Evolutionary conservation across 1,284 basidiomycete genomes (phyloP), one percentile per base, ranked within the genome.

Genomic region (Hortiboletus rubellus): DNA sequence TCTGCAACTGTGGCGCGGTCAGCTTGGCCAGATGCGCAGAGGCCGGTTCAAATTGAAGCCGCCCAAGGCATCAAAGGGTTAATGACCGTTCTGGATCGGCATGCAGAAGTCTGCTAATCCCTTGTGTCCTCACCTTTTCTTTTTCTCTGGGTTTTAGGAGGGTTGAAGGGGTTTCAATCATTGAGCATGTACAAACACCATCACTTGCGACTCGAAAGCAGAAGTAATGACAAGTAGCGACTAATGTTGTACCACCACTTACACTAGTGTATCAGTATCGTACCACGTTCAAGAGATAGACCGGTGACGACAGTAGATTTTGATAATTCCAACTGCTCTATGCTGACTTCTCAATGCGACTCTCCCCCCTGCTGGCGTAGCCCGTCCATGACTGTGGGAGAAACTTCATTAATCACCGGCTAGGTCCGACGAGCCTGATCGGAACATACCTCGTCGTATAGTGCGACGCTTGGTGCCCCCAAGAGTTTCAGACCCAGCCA

Each of bases 401-500:
- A 54, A 31, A 27, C 41, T 52, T 63, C 47, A 54, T 72, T 60
- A 58, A 67, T 60, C 54, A 47, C 46, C 42, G 54, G 44, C 37
- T n/a, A 41, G 22, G 45, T 46, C 5, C 27, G 27, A 27, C 46
- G 55, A 50, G 37, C 47, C 33, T 46, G 53, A 65, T 52, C 45
- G 45, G 58, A 38, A 65, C 84, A 59, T 63, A 91, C 90, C 82
- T 96, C 94, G 63, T 96, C 94, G 60, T 97, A 94, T 27, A 98
- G 68, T 41, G 83, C 82, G 60, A 87, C 79, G 27, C 75, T 77
- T 40, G 80, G 68, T 6, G 83, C 82, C 11, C 84, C 87, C 43
- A 93, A 70, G 33, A 88, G 68, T 72, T 87, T 83, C 58, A 96
- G 72, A 31, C 92, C 95, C 54, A 97, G 78, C 94, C 96, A 98